Conservation (phyloP, 345 rosid species). For the Populus alba region DNA sequence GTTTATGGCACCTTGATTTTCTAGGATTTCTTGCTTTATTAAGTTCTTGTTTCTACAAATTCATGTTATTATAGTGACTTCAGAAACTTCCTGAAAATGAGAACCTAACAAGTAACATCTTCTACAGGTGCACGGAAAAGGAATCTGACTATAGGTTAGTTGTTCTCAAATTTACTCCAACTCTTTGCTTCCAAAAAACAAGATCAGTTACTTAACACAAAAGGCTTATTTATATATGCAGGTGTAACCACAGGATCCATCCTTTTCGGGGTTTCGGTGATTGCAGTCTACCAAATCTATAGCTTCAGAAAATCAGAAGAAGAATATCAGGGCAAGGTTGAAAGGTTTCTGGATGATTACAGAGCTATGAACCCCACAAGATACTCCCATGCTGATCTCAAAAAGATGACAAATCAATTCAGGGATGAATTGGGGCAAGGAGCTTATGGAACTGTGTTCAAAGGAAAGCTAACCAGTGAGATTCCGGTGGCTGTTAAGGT, state of each 20-base stretch:
- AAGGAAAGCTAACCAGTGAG: constrained; percentile 11
- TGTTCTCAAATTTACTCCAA: background rate
- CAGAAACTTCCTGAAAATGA: too few relatives aligned
- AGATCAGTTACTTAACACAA: background rate
- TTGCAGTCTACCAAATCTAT: background rate
- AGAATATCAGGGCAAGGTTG: constrained; percentile 1
- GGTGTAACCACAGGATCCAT: background rate
- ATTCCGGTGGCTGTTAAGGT: constrained; percentile 11
- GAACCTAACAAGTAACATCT: too few relatives aligned
- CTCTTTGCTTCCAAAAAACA: background rate
- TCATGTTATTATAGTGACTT: too few relatives aligned
- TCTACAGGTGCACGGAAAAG: too few relatives aligned
- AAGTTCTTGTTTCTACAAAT: too few relatives aligned
- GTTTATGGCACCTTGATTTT: too few relatives aligned
- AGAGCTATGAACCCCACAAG: constrained; percentile 15
- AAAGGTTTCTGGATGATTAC: constrained; percentile 15
- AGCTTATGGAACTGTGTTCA: too few relatives aligned
- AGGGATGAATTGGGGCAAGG: too few relatives aligned
- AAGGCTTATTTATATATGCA: background rate
- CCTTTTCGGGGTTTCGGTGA: background rate
- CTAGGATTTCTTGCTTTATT: too few relatives aligned
- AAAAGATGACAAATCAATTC: too few relatives aligned
- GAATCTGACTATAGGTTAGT: background rate
- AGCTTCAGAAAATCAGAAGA: background rate
- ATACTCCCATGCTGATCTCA: too few relatives aligned